phyloP scores from a whole-genome alignment of 2,329 filamentous ascomycete genomes.

The Diaporthe sp. region DNA sequence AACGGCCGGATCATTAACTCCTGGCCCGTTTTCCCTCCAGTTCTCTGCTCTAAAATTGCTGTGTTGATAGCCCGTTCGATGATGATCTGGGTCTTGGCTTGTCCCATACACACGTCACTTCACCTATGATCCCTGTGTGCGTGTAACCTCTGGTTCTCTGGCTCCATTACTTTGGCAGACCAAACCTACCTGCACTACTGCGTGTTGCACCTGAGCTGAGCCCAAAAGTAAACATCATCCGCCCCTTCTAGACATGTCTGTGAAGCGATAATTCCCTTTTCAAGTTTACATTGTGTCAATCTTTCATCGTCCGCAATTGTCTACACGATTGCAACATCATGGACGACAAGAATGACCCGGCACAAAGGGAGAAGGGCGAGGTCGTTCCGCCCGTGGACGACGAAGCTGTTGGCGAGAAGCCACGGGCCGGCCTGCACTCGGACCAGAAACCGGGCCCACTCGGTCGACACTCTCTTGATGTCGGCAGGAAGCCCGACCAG shows the following conservation, averaged over 20 bases:
- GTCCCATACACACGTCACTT: constrained; percentile 28
- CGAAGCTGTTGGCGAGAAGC: constrained; percentile 8
- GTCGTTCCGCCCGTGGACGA: background rate
- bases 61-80: background rate
- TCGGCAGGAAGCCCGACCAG: background rate
- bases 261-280: background rate
- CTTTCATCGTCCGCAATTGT: background rate
- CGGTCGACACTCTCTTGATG: constrained; percentile 35
- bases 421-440: constrained; percentile 28
- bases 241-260: background rate
- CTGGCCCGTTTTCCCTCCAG: background rate
- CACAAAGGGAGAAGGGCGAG: background rate
- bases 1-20: constrained; percentile 2
- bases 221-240: constrained; percentile 14
- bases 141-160: background rate
- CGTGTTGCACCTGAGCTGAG: background rate
- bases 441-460: constrained; percentile 1
- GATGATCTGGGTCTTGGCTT: constrained; percentile 25
- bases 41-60: background rate
- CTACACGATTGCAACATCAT: background rate
- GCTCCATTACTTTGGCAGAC: background rate
- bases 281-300: background rate
- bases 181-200: background rate
- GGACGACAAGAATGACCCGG: constrained; percentile 16
- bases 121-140: constrained; percentile 14